A percentile compares a stretch with the other conserved stretches of the same genome.
Evolutionary conservation across 768 basidiomycete species (phyloP).

Genomic region (Fomitopsis pulvina): DNA sequence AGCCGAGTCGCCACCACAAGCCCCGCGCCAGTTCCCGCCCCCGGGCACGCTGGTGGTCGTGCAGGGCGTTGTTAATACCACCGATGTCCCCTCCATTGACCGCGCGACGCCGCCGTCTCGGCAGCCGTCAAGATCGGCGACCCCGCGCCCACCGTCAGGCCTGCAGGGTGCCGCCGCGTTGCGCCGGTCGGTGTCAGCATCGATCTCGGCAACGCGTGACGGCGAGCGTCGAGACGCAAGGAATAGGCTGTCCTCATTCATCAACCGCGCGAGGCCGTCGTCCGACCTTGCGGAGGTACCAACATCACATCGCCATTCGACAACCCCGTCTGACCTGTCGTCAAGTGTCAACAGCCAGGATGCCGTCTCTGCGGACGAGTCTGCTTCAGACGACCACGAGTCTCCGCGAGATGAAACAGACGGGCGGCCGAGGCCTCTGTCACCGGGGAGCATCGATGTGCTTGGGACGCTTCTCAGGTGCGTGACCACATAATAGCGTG

Average conservation of each 20-base stretch:
- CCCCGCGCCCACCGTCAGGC: slow-evolving; percentile 8
- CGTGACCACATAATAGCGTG: slow-evolving; percentile 14
- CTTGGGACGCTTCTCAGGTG: slow-evolving; percentile 79
- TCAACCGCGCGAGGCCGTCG: slow-evolving; percentile 27
- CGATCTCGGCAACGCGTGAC: slow-evolving; percentile 12
- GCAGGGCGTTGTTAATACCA: slow-evolving; percentile 77
- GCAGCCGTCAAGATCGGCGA: slow-evolving; percentile 8
- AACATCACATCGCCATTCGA: slow-evolving; percentile 1
- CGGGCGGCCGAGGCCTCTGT: slow-evolving; percentile 34
- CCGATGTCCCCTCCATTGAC: slow-evolving; percentile 43
- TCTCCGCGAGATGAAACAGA: slow-evolving; percentile 10
- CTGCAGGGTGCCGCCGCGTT: slow-evolving; percentile 12
- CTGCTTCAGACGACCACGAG: slow-evolving; percentile 2
- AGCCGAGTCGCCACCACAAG: slow-evolving; percentile 4
- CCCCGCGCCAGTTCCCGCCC: slow-evolving; percentile 45
- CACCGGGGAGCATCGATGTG: slow-evolving; percentile 75
- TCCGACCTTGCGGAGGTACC: slow-evolving; percentile 5
- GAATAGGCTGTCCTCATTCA: slow-evolving; percentile 31
- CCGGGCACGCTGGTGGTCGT: slow-evolving; percentile 78
- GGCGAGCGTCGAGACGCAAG: slow-evolving; percentile 27
- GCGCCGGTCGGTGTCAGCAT: slow-evolving; percentile 26
- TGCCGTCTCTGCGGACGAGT: neutral
- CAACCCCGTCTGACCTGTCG: neutral
- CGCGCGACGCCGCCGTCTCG: slow-evolving; percentile 10
- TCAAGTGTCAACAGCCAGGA: neutral